Conservation (phyloP, 331 rosid genomes). For the Prunus yedoensis region DNA sequence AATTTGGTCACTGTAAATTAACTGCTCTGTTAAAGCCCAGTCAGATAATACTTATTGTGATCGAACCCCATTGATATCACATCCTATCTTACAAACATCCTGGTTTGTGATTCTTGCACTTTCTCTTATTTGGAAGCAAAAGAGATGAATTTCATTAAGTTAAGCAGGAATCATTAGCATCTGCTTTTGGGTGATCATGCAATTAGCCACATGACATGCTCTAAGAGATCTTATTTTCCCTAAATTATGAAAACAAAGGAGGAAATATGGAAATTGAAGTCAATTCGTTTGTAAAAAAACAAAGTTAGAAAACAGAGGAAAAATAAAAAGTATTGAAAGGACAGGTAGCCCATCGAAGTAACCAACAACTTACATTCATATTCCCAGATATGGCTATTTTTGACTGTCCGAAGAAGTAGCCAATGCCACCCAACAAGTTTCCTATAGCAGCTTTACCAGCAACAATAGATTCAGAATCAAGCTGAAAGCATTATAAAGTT, state of each 20-base stretch:
- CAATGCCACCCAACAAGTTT: constrained; percentile 89
- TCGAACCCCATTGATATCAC: background rate
- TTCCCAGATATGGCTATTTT: constrained; percentile 58
- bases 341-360: background rate
- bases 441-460: constrained; percentile 91
- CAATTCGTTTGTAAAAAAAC: background rate
- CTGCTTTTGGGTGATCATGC: background rate
- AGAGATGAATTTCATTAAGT: background rate
- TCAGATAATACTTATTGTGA: background rate
- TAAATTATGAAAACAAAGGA: background rate
- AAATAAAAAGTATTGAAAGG: constrained; percentile 15
- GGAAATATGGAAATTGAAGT: constrained; percentile 7
- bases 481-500: constrained; percentile 51
- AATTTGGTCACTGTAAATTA: background rate
- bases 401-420: constrained; percentile 95
- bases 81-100: background rate
- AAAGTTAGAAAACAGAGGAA: background rate
- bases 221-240: background rate
- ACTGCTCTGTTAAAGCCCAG: background rate
- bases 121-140: background rate
- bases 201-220: background rate
- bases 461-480: constrained; percentile 66
- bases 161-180: background rate
- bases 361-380: constrained; percentile 53
- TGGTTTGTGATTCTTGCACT: background rate